phyloP scores from a whole-genome alignment of 768 basidiomycete genomes.

The Trametes sanguinea region DNA sequence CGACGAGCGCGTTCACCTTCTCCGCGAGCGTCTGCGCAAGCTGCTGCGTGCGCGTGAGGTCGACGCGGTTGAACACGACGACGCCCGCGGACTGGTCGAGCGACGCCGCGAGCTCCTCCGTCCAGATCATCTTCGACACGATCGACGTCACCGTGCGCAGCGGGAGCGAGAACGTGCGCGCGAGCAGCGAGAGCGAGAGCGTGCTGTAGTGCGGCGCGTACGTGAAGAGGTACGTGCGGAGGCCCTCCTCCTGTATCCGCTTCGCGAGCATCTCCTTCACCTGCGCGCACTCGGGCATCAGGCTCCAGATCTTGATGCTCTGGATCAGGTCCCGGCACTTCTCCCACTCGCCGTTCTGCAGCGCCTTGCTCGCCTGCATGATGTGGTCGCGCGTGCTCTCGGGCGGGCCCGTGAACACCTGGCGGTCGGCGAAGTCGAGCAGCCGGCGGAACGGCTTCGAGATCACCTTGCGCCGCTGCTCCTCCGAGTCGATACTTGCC shows the following conservation, averaged over 20 bases:
- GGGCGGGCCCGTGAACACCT: conserved; percentile 97
- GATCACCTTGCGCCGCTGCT: conserved; percentile 88
- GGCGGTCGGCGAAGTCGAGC: conserved; percentile 94
- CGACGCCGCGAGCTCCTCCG: conserved; percentile 90
- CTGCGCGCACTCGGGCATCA: conserved; percentile 85
- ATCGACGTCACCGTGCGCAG: conserved; percentile 82
- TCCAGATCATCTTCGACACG: conserved; percentile 99
- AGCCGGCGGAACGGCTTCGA: conserved; percentile 97
- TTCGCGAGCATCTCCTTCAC: conserved; percentile 96
- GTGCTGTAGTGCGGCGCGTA: conserved; percentile 93
- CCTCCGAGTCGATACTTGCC: conserved; percentile 93
- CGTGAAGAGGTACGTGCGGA: conserved; percentile 97
- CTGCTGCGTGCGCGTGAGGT: conserved; percentile 85
- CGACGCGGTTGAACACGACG: conserved; percentile 91
- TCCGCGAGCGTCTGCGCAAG: conserved; percentile 89
- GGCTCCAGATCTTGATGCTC: conserved; percentile 96
- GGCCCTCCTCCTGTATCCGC: conserved; percentile 98
- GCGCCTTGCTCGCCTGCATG: conserved; percentile 97
- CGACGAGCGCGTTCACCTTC: conserved; percentile 80
- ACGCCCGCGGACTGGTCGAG: conserved; percentile 90
- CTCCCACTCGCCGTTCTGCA: conserved; percentile 98
- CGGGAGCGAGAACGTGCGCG: conserved; percentile 85
- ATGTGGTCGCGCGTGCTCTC: conserved; percentile 99
- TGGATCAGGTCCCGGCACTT: conserved; percentile 91
- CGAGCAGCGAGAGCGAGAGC: conserved; percentile 83